phyloP scores from a whole-genome alignment of 495 filamentous ascomycete genomes.

The Daldinia concentrica region DNA sequence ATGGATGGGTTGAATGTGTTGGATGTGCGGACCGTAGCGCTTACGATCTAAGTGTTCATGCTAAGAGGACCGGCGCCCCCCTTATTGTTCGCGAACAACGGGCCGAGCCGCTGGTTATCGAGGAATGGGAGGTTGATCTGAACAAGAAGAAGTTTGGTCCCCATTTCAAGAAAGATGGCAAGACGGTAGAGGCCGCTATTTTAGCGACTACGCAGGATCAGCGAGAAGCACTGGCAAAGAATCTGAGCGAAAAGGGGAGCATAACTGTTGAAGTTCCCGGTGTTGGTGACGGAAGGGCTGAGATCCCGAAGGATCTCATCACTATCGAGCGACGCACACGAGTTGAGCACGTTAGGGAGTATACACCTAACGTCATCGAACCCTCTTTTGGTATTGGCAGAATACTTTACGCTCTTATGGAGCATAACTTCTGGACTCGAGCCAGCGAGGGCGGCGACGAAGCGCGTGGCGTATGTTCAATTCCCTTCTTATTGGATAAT shows the following conservation, averaged over 20 bases:
- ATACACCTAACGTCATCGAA: constrained; percentile 75
- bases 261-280: constrained; percentile 64
- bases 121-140: constrained; percentile 69
- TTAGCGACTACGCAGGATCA: constrained; percentile 64
- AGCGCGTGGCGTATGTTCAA: constrained; percentile 68
- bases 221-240: constrained; percentile 62
- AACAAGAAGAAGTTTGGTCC: constrained; percentile 74
- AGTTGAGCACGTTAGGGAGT: constrained; percentile 66
- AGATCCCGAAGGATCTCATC: constrained; percentile 65
- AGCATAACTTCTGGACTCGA: constrained; percentile 73
- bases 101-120: constrained; percentile 63
- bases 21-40: constrained; percentile 75
- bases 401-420: constrained; percentile 70
- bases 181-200: constrained; percentile 66
- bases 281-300: constrained; percentile 64
- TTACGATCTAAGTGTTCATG: constrained; percentile 72
- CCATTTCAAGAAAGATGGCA: constrained; percentile 70
- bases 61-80: constrained; percentile 67
- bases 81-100: constrained; percentile 67
- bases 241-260: constrained; percentile 60
- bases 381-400: constrained; percentile 77
- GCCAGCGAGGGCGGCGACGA: constrained; percentile 71
- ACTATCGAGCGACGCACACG: constrained; percentile 65
- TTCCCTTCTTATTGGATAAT: not conserved
- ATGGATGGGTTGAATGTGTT: constrained; percentile 77